These are phyloP conservation scores for Debaryomyces sp. DNA, from an alignment of 1,139 yeast genomes.

Conservation along the genomic window DNA sequence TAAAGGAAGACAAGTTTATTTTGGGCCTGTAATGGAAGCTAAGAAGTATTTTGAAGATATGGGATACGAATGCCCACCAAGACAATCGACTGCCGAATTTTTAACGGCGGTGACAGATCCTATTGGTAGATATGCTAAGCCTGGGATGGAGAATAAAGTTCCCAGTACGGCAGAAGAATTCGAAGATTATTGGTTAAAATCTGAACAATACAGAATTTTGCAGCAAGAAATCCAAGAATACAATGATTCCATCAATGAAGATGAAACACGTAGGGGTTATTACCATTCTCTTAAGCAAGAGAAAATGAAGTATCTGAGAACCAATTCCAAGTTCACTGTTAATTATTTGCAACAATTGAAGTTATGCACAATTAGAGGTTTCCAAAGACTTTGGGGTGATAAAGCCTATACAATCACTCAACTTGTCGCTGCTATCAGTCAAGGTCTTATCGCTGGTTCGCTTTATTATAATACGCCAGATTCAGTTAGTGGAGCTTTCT, in stretches of 20 bases:
- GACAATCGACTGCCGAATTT: slow-evolving; percentile 69
- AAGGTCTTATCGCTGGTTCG: slow-evolving; percentile 57
- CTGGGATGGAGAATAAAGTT: slow-evolving; percentile 54
- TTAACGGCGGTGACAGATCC: slow-evolving; percentile 72
- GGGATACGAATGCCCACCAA: slow-evolving; percentile 63
- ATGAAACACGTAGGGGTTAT: slow-evolving; percentile 40
- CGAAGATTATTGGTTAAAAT: slow-evolving; percentile 55
- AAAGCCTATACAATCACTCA: slow-evolving; percentile 50
- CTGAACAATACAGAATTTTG: slow-evolving; percentile 48
- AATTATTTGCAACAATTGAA: slow-evolving; percentile 49
- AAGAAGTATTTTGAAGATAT: slow-evolving; percentile 56
- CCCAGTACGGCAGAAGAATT: slow-evolving; percentile 63
- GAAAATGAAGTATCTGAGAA: slow-evolving; percentile 44
- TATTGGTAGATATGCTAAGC: slow-evolving; percentile 42
- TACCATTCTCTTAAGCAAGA: slow-evolving; percentile 41
- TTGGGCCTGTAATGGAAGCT: slow-evolving; percentile 58
- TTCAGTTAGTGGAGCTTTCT: slow-evolving; percentile 50
- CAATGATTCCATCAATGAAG: slow-evolving; percentile 33
- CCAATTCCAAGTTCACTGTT: slow-evolving; percentile 47
- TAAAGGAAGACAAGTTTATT: slow-evolving; percentile 60
- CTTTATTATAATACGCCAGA: slow-evolving; percentile 49
- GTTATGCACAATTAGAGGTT: slow-evolving; percentile 49
- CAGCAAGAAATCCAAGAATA: slow-evolving; percentile 45
- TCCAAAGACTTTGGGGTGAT: slow-evolving; percentile 55
- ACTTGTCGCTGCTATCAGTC: slow-evolving; percentile 48